Evolutionary conservation across 1,284 basidiomycete species (phyloP), one percentile per base, ranked within the genome.

Genomic region (Singerocomus inundabilis): DNA sequence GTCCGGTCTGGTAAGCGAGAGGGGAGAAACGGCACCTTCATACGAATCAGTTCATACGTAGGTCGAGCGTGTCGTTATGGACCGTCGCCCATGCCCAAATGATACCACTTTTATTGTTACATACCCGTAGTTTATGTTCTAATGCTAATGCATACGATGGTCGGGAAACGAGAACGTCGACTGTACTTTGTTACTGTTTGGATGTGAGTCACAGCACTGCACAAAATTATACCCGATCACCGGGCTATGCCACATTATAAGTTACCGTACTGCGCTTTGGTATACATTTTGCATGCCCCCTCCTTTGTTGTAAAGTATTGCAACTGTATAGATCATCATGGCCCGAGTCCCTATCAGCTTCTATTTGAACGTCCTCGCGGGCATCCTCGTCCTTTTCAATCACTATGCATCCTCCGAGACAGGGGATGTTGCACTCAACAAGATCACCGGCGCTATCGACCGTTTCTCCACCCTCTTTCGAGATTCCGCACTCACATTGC

Each of bases 1-100:
- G 30, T 74, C 78, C 18, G 86, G 85, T 6, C 77, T 81, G 60
- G 79, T 82, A 65, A 80, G 76, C 33, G 78, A 82, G 59, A 71
- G 70, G 18, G 86, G 85, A 24, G 84, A 88, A 58, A 72, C 75
- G 30, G 85, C 85, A 0, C 85, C 85, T 7, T 66, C 75, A 11
- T 88, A 88, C 59, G 76, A 76, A 43, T 57, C 5, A 21, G 9
- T 40, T 21, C 12, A 26, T 31, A 32, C 9, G 29, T 56, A 42
- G 33, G 5, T 46, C 16, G 25, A 6, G 24, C n/a, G 1, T 21
- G 6, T 21, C n/a, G n/a, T n/a, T n/a, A n/a, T n/a, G n/a, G n/a
- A n/a, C n/a, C n/a, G 21, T 40, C 18, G 6, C n/a, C 10, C 34
- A 24, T 30, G 12, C 16, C 18, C 24, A 25, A 33, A 37, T 24